These are phyloP conservation scores for Recurvomyces mirabilis DNA, from an alignment of 495 filamentous ascomycete species.

Conservation along the genomic window DNA sequence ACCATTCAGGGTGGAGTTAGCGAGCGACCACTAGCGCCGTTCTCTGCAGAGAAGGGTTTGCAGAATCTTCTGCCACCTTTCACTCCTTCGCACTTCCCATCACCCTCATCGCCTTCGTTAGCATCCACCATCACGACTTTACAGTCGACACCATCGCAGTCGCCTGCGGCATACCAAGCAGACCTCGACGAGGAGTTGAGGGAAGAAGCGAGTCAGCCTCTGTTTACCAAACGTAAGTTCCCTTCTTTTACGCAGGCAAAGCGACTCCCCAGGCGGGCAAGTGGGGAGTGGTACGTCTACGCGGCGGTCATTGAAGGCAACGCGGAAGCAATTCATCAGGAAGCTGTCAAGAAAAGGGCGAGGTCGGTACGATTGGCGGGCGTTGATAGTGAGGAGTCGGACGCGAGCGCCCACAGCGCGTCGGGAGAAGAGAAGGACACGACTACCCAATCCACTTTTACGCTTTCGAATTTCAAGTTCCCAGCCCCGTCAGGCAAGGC, in stretches of 20 bases:
- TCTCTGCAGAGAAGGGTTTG: too few species aligned
- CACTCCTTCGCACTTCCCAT: background rate
- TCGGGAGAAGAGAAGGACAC: slow-evolving; percentile 7
- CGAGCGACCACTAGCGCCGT: too few species aligned
- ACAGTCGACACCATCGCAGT: slow-evolving; percentile 11
- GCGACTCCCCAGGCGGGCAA: slow-evolving; percentile 11
- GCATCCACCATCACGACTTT: slow-evolving; percentile 14
- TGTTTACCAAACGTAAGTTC: slow-evolving; percentile 19
- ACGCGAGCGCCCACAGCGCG: background rate
- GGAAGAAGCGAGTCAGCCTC: background rate
- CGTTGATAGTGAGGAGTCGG: background rate
- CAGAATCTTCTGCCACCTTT: too few species aligned
- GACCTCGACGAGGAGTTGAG: background rate
- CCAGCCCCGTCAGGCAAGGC: slow-evolving; percentile 10
- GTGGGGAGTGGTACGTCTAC: slow-evolving; percentile 15
- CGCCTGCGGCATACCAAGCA: background rate
- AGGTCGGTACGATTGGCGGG: slow-evolving; percentile 12
- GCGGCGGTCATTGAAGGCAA: slow-evolving; percentile 15
- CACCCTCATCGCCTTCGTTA: slow-evolving; percentile 15
- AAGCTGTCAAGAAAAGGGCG: background rate
- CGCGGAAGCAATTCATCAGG: background rate
- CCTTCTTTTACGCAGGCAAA: slow-evolving; percentile 10
- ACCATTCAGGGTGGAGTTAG: too few species aligned
- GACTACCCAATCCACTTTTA: slow-evolving; percentile 4
- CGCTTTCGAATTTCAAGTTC: slow-evolving; percentile 19